These are phyloP conservation scores for Aspergillus avenaceus DNA, from an alignment of 495 filamentous ascomycete genomes.

Conservation along the genomic window DNA sequence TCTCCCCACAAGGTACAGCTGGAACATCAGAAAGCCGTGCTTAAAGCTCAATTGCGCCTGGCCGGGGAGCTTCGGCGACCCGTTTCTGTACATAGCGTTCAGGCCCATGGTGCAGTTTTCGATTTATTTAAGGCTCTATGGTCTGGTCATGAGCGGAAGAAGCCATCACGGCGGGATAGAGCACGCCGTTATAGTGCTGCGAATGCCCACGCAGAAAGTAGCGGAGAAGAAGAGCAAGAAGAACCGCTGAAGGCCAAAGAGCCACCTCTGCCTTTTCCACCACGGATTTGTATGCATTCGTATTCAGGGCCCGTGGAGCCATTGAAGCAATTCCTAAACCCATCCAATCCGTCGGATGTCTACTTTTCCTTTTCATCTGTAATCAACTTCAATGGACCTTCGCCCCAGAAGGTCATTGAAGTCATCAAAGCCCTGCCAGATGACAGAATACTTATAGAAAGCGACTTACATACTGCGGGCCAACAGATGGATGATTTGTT, in stretches of 20 bases:
- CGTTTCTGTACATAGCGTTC: slow-evolving; percentile 87
- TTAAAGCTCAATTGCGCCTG: slow-evolving; percentile 78
- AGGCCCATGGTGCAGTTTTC: slow-evolving; percentile 79
- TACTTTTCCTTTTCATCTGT: slow-evolving; percentile 86
- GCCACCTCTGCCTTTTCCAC: slow-evolving; percentile 66
- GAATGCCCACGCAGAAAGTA: slow-evolving; percentile 24
- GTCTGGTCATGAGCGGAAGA: slow-evolving; percentile 73
- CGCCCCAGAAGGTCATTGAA: slow-evolving; percentile 49
- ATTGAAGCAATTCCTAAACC: slow-evolving; percentile 72
- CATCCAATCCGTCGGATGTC: slow-evolving; percentile 68
- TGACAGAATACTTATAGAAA: slow-evolving; percentile 79
- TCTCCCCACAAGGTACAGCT: slow-evolving; percentile 72
- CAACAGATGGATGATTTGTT: slow-evolving; percentile 73
- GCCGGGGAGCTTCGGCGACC: slow-evolving; percentile 78
- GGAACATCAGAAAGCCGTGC: slow-evolving; percentile 69
- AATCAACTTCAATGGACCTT: slow-evolving; percentile 69
- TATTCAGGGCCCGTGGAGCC: slow-evolving; percentile 78
- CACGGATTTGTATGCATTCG: slow-evolving; percentile 89
- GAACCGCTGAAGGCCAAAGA: slow-evolving; percentile 22
- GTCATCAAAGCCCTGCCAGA: slow-evolving; percentile 74
- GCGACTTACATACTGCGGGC: slow-evolving; percentile 85
- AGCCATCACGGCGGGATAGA: slow-evolving; percentile 60
- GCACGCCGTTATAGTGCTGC: slow-evolving; percentile 36
- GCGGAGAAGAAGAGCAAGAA: slow-evolving; percentile 29
- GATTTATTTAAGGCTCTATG: slow-evolving; percentile 72